Base-by-base conservation (phyloP, 2,329 filamentous ascomycete species). In the Aspergillus ruber region DNA sequence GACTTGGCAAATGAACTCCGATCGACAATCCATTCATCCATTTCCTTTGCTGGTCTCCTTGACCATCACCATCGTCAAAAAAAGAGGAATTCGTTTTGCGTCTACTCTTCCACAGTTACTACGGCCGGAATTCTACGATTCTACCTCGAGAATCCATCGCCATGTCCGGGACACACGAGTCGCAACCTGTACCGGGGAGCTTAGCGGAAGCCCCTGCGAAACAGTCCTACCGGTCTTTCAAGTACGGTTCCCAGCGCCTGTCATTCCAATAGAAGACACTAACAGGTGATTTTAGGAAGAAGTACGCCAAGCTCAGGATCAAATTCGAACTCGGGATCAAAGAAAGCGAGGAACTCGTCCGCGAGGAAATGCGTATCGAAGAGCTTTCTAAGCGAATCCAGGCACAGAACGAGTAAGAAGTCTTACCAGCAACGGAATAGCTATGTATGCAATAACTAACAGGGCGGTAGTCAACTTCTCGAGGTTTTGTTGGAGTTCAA, bases 401-500 rank as follows among this genome's bases (percentile, higher is more conserved):
- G 48, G 83, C 94, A 60, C 86, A 96, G 71, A 95, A 95, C 59
- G 91, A 97, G 90, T 95, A 78, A 61, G 84, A 69, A 32, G 15
- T 41, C 36, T n/a, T 3, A 2, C 23, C 10, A 17, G n/a, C 18
- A 3, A 38, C 38, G 29, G 21, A 25, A 33, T 42, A 12, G 35
- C 41, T 33, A 29, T 38, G 35, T 25, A 36, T 39, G 18, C 13
- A 27, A 27, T 38, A 44, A 46, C 47, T 56, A 46, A 57, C 29
- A 42, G n/a, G 27, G 43, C 9, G 59, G 41, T 59, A 96, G 90
- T 68, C 90, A 90, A 67, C 73, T 97, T 29, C 81, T 96, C 46
- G 91, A 97, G 59, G 74, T 96, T 9, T 81, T 97, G 29, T 78
- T 95, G 52, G 90, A 96, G 62, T 80, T 96, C 71, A 98, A 98